Evolutionary conservation across 2,329 filamentous ascomycete species (phyloP), one percentile per base, ranked within the genome.

Genomic region (Exophiala viscosa): DNA sequence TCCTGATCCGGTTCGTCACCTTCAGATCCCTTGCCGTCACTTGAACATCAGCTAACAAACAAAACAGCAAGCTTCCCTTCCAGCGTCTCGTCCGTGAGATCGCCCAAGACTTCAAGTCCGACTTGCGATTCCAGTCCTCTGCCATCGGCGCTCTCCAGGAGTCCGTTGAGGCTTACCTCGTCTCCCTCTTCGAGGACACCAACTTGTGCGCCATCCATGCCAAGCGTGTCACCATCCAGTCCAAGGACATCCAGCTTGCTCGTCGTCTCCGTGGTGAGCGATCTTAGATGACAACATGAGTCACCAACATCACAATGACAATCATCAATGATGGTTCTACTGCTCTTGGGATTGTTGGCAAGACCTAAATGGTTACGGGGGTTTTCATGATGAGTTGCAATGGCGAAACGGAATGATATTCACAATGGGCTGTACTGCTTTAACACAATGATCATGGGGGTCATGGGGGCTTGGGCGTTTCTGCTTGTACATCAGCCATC

Each of bases 181-280:
- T 97, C 76, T 95, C 91, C 40, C 86, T 97, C 62, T 97, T 97
- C 67, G 91, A 97, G 77, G 92, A 97, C 73, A 96, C 92, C 78
- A 97, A 97, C 81, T 79, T 96, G 48, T 97, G 92, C 78, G 92
- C 93, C 70, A 96, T 97, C 75, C 93, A 97, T 78, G 92, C 93
- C 77, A 97, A 97, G 85, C 90, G 93, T 79, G 93, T 97, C 70
- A 97, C 92, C 69, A 97, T 97, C 76, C 92, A 77, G 70, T 74
- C 72, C 76, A 96, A 96, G 82, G 92, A 96, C 68, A 96, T 97
- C 71, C 92, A 97, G 78, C 85, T 97, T 45, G 91, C 92, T 68
- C 88, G 93, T 65, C 88, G 93, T 69, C 89, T 99, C 70, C 89
- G 93, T 69, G 93, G 93, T 64, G 91, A 93, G 81, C 87, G 88